phyloP scores from a whole-genome alignment of 208 protist genomes.

The Leptomonas pyrrhocoris region DNA sequence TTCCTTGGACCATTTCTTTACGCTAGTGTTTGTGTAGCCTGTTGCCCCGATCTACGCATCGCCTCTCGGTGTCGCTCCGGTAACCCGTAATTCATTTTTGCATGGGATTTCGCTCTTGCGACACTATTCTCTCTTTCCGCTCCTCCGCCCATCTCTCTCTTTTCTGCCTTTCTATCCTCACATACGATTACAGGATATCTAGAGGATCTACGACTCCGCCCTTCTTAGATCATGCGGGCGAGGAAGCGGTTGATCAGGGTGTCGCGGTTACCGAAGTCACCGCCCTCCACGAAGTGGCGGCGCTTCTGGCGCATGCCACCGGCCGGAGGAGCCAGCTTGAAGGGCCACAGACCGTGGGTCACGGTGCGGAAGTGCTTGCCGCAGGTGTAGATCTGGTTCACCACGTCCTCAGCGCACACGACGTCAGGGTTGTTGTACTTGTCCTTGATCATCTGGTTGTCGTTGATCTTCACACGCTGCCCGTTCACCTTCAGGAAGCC shows the following conservation, averaged over 20 bases:
- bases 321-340: constrained; percentile 96
- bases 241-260: constrained; percentile 99
- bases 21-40: no score
- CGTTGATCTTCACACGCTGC: constrained; percentile 97
- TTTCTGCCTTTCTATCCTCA: no score
- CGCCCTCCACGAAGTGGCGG: constrained; percentile 99
- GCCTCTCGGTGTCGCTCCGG: no score
- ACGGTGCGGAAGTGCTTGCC: constrained; percentile 98
- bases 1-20: no score
- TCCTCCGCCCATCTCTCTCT: no score
- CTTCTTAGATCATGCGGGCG: constrained; percentile 97
- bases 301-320: constrained; percentile 97
- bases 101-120: no score
- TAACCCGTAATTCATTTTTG: no score
- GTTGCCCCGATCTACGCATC: no score
- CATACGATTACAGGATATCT: no score
- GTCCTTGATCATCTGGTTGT: constrained; percentile 97
- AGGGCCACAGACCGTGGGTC: constrained; percentile 99
- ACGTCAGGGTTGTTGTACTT: constrained; percentile 95
- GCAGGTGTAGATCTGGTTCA: constrained; percentile 99
- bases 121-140: no score
- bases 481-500: constrained; percentile 98
- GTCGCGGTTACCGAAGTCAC: constrained; percentile 99
- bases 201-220: no score
- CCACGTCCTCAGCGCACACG: constrained; percentile 99